phyloP scores from a whole-genome alignment of 306 rosid genomes.

The Cicer cuneatum region DNA sequence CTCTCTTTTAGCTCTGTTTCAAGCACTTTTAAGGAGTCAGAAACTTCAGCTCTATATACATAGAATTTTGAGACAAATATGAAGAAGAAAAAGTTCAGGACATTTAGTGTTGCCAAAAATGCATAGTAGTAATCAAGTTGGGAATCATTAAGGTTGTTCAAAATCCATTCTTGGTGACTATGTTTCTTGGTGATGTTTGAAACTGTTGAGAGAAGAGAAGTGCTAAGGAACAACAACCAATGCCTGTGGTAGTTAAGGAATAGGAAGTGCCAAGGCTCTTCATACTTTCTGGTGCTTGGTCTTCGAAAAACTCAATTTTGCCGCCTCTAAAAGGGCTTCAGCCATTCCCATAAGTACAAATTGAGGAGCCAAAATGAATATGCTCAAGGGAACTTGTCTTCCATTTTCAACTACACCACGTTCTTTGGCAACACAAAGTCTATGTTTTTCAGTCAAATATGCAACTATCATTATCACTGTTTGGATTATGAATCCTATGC shows the following conservation, averaged over 20 bases:
- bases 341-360: constrained; percentile 72
- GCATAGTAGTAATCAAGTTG: constrained; percentile 79
- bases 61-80: constrained; percentile 51
- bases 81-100: constrained; percentile 62
- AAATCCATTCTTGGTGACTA: constrained; percentile 67
- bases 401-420: constrained; percentile 38
- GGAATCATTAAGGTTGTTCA: constrained; percentile 70
- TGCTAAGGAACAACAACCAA: constrained; percentile 76
- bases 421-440: constrained; percentile 56
- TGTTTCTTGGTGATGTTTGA: constrained; percentile 51
- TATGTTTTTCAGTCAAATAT: constrained; percentile 54
- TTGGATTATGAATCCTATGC: constrained; percentile 69
- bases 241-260: constrained; percentile 63
- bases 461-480: constrained; percentile 59
- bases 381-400: constrained; percentile 63
- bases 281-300: constrained; percentile 86
- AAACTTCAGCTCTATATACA: constrained; percentile 77
- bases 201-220: constrained; percentile 64
- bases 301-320: constrained; percentile 86
- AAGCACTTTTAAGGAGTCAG: constrained; percentile 69
- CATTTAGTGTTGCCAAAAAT: constrained; percentile 59
- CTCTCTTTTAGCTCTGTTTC: constrained; percentile 64
- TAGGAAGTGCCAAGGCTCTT: constrained; percentile 84
- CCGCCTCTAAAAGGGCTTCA: constrained; percentile 75
- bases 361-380: constrained; percentile 80